A percentile compares a stretch with the other conserved stretches of the same genome.
Evolutionary conservation across 2,329 filamentous ascomycete genomes (phyloP).

Genomic region (Colletotrichum sp.): DNA sequence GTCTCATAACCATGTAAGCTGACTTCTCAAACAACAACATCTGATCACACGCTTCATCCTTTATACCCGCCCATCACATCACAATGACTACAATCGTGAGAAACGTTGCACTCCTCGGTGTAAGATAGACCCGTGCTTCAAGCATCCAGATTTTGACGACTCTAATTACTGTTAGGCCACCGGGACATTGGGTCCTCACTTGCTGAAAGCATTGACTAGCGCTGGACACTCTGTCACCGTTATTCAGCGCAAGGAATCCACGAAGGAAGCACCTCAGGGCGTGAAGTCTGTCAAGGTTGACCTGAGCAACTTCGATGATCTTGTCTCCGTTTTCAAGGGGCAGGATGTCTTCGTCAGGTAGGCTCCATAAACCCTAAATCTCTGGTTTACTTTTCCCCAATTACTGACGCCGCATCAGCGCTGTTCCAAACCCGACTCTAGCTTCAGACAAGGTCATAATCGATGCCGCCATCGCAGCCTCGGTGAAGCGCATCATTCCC

Average conservation of each 20-base stretch:
- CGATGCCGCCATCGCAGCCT: neutral
- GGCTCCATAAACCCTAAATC: too few species aligned
- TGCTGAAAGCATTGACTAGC: neutral
- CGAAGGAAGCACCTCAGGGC: neutral
- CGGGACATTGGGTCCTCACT: neutral
- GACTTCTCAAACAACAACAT: fast-evolving
- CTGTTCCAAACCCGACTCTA: neutral
- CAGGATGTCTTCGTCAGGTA: neutral
- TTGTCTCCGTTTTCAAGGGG: neutral
- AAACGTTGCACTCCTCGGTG: neutral
- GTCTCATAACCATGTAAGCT: neutral
- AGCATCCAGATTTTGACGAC: neutral
- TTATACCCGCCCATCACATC: fast-evolving
- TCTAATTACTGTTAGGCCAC: neutral
- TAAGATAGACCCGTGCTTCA: neutral
- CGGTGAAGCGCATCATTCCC: neutral
- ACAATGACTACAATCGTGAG: neutral
- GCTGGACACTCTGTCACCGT: neutral
- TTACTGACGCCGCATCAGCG: neutral
- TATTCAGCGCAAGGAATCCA: neutral
- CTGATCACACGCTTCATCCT: neutral
- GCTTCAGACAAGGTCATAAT: neutral
- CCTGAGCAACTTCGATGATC: neutral
- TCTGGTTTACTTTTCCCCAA: neutral
- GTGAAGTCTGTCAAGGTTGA: neutral